Conservation (phyloP, 139 green algal genomes). For the Ettlia oleoabundans region DNA sequence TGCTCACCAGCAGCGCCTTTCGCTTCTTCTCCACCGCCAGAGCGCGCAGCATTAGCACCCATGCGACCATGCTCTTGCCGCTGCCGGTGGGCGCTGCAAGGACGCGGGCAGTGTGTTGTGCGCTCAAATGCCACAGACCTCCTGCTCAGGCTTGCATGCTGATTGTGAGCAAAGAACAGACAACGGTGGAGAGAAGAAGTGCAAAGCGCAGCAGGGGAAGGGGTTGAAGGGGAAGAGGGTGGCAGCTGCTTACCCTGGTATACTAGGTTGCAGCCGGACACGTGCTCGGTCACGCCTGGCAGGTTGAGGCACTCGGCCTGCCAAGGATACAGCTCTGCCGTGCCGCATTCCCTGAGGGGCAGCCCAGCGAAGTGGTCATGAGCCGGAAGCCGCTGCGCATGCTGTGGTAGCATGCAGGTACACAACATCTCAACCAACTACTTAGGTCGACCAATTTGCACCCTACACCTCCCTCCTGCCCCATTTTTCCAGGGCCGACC, state of each 20-base stretch:
- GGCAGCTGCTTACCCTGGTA: neutral
- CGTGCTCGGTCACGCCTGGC: neutral
- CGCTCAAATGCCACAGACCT: too few species aligned
- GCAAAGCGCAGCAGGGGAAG: too few species aligned
- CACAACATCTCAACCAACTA: too few species aligned
- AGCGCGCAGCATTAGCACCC: conserved; percentile 39
- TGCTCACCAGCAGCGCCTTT: conserved; percentile 24
- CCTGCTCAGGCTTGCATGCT: too few species aligned
- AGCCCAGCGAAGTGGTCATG: neutral
- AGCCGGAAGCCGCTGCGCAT: neutral
- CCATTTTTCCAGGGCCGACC: too few species aligned
- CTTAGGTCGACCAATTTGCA: too few species aligned
- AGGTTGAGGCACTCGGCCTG: conserved; percentile 35
- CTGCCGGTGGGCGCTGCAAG: conserved; percentile 28
- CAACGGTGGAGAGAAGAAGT: too few species aligned
- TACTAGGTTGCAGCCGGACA: neutral
- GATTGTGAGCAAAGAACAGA: too few species aligned
- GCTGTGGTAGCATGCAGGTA: neutral
- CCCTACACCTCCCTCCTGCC: too few species aligned
- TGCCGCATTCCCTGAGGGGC: neutral
- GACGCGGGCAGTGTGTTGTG: too few species aligned
- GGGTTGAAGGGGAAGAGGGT: too few species aligned
- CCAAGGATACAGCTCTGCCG: conserved; percentile 19
- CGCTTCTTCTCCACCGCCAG: neutral
- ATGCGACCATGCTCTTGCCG: conserved; percentile 40